Evolutionary conservation across 2,329 filamentous ascomycete genomes (phyloP), one percentile per base, ranked within the genome.

Genomic region (Hypocreales sp.): DNA sequence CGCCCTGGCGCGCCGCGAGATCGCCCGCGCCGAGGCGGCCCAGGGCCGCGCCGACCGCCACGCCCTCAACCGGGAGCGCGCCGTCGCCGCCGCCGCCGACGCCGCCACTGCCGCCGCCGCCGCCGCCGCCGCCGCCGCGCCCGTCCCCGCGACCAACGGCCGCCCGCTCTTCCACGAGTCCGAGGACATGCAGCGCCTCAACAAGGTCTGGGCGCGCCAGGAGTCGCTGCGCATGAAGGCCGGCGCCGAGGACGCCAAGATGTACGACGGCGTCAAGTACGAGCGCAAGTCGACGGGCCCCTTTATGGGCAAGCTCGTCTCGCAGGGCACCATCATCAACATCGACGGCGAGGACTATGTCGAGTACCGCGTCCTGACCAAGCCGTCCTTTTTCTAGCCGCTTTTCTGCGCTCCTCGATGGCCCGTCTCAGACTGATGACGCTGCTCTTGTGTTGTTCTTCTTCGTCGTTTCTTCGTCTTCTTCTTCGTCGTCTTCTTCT

Each of bases 341-440:
- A 76, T 77, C 32, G 69, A 76, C 32, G 72, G 70, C 14, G 71
- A 76, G 42, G 72, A 76, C 35, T 77, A 71, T 33, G 69, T 77
- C 19, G 72, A 76, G 44, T 76, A 76, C 36, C 61, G 71, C 2
- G 67, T 77, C 2, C 58, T 77, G 15, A 73, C 66, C 1, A 75
- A 72, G 48, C 68, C 69, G 0, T 64, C 58, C 0, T 75, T 75
- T 40, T 74, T 71, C 35, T 72, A 45, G 41, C 15, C 16, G 21
- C 8, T 20, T 17, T 7, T 8, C 18, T 20, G 10, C 7, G 18
- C 18, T 20, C 10, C 18, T 20, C 18, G n/a, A n/a, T n/a, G n/a
- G n/a, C n/a, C n/a, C n/a, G n/a, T n/a, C n/a, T n/a, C n/a, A n/a
- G n/a, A n/a, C n/a, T n/a, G n/a, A n/a, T n/a, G n/a, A n/a, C n/a